Evolutionary conservation across 1,284 basidiomycete genomes (phyloP).

Genomic region (Bjerkandera adusta): DNA sequence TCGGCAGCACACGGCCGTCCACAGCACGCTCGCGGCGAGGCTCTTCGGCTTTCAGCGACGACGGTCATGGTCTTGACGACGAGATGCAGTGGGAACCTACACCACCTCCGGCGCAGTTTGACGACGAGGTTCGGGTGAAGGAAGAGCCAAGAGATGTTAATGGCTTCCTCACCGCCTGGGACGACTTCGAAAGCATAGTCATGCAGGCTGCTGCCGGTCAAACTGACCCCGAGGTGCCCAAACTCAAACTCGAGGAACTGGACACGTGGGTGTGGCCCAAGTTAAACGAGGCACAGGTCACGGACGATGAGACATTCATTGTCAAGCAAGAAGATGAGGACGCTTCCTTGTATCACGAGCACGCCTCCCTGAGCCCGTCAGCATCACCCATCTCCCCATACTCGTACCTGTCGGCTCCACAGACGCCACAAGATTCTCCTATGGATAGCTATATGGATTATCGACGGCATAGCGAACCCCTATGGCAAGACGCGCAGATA

Average conservation of each 20-base stretch:
- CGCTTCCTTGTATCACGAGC: slow-evolving; percentile 16
- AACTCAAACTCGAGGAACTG: slow-evolving; percentile 42
- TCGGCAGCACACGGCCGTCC: background rate
- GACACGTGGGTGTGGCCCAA: slow-evolving; percentile 5
- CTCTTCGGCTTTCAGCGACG: slow-evolving; percentile 19
- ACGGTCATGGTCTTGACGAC: slow-evolving; percentile 26
- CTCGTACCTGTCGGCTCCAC: slow-evolving; percentile 17
- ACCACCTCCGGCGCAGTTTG: slow-evolving; percentile 46
- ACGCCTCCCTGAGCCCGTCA: slow-evolving; percentile 16
- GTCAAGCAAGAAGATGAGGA: slow-evolving; percentile 36
- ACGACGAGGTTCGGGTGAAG: slow-evolving; percentile 44
- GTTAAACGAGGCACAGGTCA: background rate
- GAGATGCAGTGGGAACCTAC: slow-evolving; percentile 51
- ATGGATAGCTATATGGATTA: slow-evolving; percentile 15
- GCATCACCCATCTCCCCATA: slow-evolving; percentile 17
- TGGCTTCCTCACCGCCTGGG: slow-evolving; percentile 64
- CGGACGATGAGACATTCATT: slow-evolving; percentile 18
- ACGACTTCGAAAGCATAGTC: slow-evolving; percentile 44
- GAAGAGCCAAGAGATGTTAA: slow-evolving; percentile 59
- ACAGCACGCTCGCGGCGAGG: background rate
- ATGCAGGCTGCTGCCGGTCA: slow-evolving; percentile 37
- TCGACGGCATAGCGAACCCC: slow-evolving; percentile 26
- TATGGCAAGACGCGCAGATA: slow-evolving; percentile 47
- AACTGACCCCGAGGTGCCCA: slow-evolving; percentile 28
- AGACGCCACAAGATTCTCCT: slow-evolving; percentile 19